These are phyloP conservation scores for Trichoderma brevicompactum DNA, from an alignment of 2,329 filamentous ascomycete genomes.

Conservation along the genomic window DNA sequence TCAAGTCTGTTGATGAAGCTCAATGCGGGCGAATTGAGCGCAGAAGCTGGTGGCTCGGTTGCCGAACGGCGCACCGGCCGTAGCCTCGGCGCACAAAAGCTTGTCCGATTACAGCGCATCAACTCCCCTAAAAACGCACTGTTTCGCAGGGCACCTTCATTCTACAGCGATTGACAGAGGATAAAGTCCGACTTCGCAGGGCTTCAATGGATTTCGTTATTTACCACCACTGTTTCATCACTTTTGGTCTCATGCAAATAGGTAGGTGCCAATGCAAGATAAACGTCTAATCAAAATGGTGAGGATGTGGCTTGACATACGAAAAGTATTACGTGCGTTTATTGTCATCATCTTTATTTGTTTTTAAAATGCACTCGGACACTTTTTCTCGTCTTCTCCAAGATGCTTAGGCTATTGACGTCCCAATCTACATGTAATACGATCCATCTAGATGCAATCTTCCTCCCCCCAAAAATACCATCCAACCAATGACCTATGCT, in stretches of 20 bases:
- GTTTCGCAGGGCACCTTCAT: not conserved
- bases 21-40: not conserved
- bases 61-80: conserved; percentile 10
- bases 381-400: not conserved
- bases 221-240: not conserved
- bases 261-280: not conserved
- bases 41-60: not conserved
- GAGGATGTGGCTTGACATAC: too few species aligned
- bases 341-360: not conserved
- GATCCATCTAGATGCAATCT: conserved; percentile 7
- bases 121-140: not conserved
- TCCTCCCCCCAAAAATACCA: not conserved
- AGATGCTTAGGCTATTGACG: not conserved
- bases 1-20: not conserved
- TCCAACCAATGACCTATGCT: not conserved
- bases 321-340: too few species aligned
- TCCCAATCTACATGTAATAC: not conserved
- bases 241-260: not conserved
- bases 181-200: conserved; percentile 17
- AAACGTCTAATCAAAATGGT: too few species aligned
- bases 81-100: conserved; percentile 19
- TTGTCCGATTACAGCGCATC: not conserved
- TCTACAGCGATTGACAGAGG: not conserved
- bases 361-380: not conserved
- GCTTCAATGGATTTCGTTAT: not conserved